These are phyloP conservation scores for Lactuca saligna DNA, from an alignment of 129 eudicot species.

Conservation along the genomic window DNA sequence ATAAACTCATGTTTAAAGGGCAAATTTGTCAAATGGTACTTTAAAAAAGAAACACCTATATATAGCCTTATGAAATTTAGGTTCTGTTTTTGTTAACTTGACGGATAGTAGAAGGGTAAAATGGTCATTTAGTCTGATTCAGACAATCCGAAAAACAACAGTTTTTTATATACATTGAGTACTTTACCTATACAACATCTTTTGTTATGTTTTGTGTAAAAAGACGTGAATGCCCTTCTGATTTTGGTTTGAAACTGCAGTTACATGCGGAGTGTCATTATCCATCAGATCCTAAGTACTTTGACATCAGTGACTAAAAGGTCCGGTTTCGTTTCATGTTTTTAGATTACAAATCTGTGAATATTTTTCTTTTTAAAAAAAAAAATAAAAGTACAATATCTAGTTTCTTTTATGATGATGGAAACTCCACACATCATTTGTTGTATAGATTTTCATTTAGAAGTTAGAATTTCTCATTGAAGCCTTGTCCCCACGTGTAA, in stretches of 20 bases:
- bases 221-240: no score
- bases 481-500: conserved; percentile 29
- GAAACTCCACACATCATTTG: conserved; percentile 27
- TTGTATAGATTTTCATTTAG: conserved; percentile 37
- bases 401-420: conserved; percentile 27
- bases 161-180: no score
- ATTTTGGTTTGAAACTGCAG: conserved; percentile 50
- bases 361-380: conserved; percentile 1
- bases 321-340: conserved; percentile 12
- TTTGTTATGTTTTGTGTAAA: no score
- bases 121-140: no score
- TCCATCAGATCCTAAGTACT: conserved; percentile 92
- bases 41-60: no score
- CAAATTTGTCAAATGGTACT: no score
- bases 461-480: conserved; percentile 34
- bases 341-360: conserved; percentile 25
- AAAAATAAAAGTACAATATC: conserved; percentile 21
- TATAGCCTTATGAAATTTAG: no score
- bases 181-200: no score
- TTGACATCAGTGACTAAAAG: conserved; percentile 69
- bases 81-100: no score
- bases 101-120: no score
- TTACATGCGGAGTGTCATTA: conserved; percentile 81
- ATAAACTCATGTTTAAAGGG: no score
- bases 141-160: no score